These are phyloP conservation scores for Aspergillus phoenicis DNA, from an alignment of 2,329 filamentous ascomycete species.

Conservation along the genomic window DNA sequence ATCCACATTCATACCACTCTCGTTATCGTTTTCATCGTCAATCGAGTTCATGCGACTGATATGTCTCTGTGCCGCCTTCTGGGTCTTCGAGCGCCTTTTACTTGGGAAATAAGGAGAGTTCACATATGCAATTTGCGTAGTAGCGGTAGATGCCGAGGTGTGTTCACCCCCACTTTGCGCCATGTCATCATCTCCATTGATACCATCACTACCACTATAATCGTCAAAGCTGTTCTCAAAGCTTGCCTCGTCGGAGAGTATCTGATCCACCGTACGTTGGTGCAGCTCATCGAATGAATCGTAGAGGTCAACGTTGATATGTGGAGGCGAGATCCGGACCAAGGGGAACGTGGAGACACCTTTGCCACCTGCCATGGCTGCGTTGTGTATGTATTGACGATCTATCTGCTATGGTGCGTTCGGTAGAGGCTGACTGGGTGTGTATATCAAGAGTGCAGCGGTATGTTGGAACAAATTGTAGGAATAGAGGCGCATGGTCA, in stretches of 20 bases:
- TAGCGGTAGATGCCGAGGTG: not conserved
- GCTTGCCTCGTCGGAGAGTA: constrained; percentile 29
- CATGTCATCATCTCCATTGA: constrained; percentile 4
- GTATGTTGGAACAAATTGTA: not conserved
- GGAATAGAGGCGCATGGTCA: not conserved
- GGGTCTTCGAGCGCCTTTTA: not conserved
- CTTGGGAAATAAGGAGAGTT: constrained; percentile 17
- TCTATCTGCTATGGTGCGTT: not conserved
- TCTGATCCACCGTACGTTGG: constrained; percentile 24
- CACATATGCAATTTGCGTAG: not conserved
- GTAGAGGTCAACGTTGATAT: constrained; percentile 23
- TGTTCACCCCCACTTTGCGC: not conserved
- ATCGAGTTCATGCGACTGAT: constrained; percentile 11
- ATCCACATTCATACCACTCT: not conserved
- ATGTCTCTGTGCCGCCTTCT: not conserved
- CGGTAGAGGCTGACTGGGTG: not conserved
- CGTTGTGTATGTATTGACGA: not conserved
- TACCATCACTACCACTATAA: constrained; percentile 4
- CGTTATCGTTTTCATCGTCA: constrained; percentile 1
- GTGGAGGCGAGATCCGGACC: constrained; percentile 15
- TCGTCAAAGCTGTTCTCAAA: constrained; percentile 22
- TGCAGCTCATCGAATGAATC: constrained; percentile 24
- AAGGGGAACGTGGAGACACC: not conserved
- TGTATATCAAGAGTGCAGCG: not conserved
- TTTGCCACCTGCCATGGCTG: not conserved